phyloP scores from a whole-genome alignment of 768 basidiomycete genomes.

The Amanita brunnescens region DNA sequence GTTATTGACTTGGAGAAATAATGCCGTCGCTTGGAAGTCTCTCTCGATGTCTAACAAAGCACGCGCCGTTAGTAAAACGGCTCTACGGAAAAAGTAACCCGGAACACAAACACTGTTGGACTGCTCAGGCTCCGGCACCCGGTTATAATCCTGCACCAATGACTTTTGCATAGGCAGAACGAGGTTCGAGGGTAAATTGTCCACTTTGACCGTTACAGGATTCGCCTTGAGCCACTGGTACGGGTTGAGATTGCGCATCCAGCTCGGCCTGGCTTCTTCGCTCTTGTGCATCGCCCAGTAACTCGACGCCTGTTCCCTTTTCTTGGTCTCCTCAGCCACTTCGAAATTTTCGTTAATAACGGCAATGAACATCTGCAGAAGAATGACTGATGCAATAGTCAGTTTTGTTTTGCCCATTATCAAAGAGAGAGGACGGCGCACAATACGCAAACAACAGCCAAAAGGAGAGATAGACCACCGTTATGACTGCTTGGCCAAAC shows the following conservation, averaged over 20 bases:
- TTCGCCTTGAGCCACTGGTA: conserved; percentile 77
- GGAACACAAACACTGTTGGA: not conserved
- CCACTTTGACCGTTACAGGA: conserved; percentile 64
- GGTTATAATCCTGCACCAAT: conserved; percentile 50
- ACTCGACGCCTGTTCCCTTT: conserved; percentile 65
- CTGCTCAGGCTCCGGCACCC: conserved; percentile 2
- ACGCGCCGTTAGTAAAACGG: conserved; percentile 3
- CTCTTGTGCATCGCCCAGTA: conserved; percentile 55
- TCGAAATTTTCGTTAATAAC: conserved; percentile 96
- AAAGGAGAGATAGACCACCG: conserved; percentile 60
- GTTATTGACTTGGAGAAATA: conserved; percentile 50
- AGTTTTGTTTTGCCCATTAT: conserved; percentile 1
- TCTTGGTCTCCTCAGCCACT: conserved; percentile 87
- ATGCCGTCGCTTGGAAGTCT: conserved; percentile 33
- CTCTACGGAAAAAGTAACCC: conserved; percentile 10
- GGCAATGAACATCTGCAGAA: conserved; percentile 94
- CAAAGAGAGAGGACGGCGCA: conserved; percentile 28
- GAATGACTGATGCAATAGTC: conserved; percentile 53
- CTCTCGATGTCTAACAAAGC: conserved; percentile 12
- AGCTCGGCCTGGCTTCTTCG: conserved; percentile 41
- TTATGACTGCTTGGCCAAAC: conserved; percentile 62
- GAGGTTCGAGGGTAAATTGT: conserved; percentile 61
- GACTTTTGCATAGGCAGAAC: conserved; percentile 76
- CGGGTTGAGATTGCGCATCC: conserved; percentile 76
- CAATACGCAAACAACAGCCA: conserved; percentile 95